phyloP scores from a whole-genome alignment of 805 yeast species.

The Lachancea lanzarotensis region DNA sequence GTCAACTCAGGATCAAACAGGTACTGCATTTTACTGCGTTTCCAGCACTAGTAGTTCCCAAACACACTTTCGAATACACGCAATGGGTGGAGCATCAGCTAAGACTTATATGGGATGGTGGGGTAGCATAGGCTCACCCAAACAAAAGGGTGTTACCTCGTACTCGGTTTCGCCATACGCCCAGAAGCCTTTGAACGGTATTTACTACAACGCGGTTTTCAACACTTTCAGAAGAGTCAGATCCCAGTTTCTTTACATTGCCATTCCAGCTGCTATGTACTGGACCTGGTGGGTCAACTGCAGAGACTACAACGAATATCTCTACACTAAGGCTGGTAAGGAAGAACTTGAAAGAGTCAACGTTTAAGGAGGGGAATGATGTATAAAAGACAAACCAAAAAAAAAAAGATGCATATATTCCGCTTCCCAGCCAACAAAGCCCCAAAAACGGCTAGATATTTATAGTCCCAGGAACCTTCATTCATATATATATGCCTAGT shows the following conservation, averaged over 20 bases:
- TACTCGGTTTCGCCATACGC: constrained; percentile 93
- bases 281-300: constrained; percentile 86
- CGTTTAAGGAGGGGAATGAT: constrained; percentile 26
- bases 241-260: constrained; percentile 71
- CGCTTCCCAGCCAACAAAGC: not conserved
- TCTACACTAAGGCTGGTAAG: constrained; percentile 97
- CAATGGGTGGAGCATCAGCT: constrained; percentile 68
- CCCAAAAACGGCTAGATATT: not conserved
- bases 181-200: constrained; percentile 85
- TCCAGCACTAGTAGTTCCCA: too few relatives aligned
- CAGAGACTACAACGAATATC: constrained; percentile 84
- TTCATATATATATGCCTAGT: not conserved
- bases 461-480: not conserved
- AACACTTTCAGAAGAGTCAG: constrained; percentile 92
- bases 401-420: not conserved
- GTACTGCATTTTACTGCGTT: too few relatives aligned
- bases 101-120: constrained; percentile 94
- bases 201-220: constrained; percentile 77
- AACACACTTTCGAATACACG: not conserved
- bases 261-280: constrained; percentile 70
- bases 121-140: constrained; percentile 86
- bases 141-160: constrained; percentile 77
- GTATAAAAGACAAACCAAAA: too few relatives aligned
- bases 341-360: constrained; percentile 74
- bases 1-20: not conserved